A percentile compares a stretch with the other conserved stretches of the same genome.
Evolutionary conservation across 345 rosid genomes (phyloP).

Genomic region (Clarkia xantiana): DNA sequence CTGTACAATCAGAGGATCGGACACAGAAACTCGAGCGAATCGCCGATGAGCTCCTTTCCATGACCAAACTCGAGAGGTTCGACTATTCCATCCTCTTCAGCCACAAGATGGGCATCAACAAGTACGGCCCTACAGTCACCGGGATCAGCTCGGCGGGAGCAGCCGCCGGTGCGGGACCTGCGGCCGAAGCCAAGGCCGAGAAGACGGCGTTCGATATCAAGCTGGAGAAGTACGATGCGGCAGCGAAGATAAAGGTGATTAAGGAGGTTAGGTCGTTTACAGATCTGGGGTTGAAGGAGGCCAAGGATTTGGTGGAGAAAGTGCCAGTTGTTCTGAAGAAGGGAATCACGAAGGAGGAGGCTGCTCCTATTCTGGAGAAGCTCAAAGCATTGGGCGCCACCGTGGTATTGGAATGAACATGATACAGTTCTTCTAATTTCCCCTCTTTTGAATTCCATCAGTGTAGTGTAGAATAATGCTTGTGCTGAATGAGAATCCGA

Average conservation of each 20-base stretch:
- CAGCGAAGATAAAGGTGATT: slow-evolving; percentile 29
- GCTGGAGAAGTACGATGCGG: slow-evolving; percentile 29
- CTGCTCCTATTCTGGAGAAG: slow-evolving; percentile 22
- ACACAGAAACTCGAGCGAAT: too few relatives aligned
- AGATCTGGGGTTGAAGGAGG: slow-evolving; percentile 29
- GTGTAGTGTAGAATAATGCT: too few relatives aligned
- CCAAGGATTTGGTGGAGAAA: slow-evolving; percentile 32
- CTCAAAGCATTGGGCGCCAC: slow-evolving; percentile 29
- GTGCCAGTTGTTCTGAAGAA: slow-evolving; percentile 22
- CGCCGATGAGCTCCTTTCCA: too few relatives aligned
- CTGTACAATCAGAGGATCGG: too few relatives aligned
- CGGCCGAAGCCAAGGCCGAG: slow-evolving; percentile 19
- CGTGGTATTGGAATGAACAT: slow-evolving; percentile 25
- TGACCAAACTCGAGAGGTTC: too few relatives aligned
- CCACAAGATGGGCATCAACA: too few relatives aligned
- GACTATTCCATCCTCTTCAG: too few relatives aligned
- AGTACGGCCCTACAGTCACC: not conserved
- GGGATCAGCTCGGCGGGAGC: slow-evolving; percentile 9
- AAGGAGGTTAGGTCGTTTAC: slow-evolving; percentile 27
- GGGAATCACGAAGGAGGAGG: slow-evolving; percentile 34
- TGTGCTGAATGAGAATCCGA: too few relatives aligned
- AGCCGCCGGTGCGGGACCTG: not conserved
- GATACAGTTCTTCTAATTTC: too few relatives aligned
- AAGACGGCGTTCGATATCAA: slow-evolving; percentile 19
- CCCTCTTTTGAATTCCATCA: too few relatives aligned